Conservation (phyloP, 371 early-diverging fungal species). For the Syncephalastrum racemosum region DNA sequence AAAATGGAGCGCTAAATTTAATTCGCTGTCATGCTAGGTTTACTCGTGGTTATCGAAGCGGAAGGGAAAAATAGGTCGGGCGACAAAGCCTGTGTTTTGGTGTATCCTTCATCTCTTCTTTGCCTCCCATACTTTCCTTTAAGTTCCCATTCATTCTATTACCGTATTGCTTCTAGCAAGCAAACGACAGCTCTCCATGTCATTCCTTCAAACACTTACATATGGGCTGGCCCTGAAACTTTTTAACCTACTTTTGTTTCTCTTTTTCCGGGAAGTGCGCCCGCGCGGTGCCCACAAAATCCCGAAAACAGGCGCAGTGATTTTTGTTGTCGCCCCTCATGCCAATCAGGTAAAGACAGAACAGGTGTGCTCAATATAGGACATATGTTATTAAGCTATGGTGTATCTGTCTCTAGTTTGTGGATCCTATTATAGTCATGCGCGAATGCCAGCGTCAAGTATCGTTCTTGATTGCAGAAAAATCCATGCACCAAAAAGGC, state of each 20-base stretch:
- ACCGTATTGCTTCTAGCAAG: too few relatives aligned
- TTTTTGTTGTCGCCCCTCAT: conserved; percentile 93
- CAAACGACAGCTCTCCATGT: too few relatives aligned
- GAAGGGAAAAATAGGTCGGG: too few relatives aligned
- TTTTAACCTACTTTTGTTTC: conserved; percentile 59
- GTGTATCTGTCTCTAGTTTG: conserved; percentile 54
- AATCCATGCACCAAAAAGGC: conserved; percentile 74
- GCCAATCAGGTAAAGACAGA: conserved; percentile 74
- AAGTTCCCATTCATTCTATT: too few relatives aligned
- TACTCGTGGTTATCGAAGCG: too few relatives aligned
- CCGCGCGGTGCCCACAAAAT: conserved; percentile 82
- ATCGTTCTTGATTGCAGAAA: conserved; percentile 79
- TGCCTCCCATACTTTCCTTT: too few relatives aligned
- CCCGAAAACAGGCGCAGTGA: conserved; percentile 80
- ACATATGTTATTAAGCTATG: neutral
- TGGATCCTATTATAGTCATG: conserved; percentile 87
- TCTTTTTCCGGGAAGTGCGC: conserved; percentile 86
- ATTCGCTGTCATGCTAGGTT: too few relatives aligned
- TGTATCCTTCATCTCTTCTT: too few relatives aligned
- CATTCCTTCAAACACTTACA: too few relatives aligned
- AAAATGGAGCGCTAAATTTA: too few relatives aligned
- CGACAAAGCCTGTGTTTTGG: too few relatives aligned
- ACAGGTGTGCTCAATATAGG: neutral
- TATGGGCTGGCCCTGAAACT: conserved; percentile 12
- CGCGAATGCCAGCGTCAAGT: conserved; percentile 72